These are phyloP conservation scores for bread wheat (Triticum aestivum) DNA, from an alignment of 176 grass and related monocot genomes.

Conservation along the genomic window IWGSC_CS_RefSeq_v2.1 NC_057806.1:394252957-394253456, in stretches of 20 bases:
- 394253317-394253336: not conserved
- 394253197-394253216: not conserved
- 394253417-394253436: not conserved
- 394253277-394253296: not conserved
- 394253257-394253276: not conserved
- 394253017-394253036: conserved; percentile 45
- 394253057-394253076: conserved; percentile 23
- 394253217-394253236: not conserved
- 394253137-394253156: conserved; percentile 22
- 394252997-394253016: conserved; percentile 53
- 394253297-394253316: not conserved
- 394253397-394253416: not conserved
- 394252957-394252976: conserved; percentile 89
- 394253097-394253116: not conserved
- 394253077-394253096: not conserved
- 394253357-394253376: not conserved
- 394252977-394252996: conserved; percentile 65
- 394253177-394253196: not conserved
- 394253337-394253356: not conserved
- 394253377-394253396: not conserved
- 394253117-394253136: not conserved
- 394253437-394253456: not conserved
- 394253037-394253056: conserved; percentile 19
- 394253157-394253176: not conserved
- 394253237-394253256: not conserved